These are phyloP conservation scores for Monilinia polystroma DNA, from an alignment of 2,329 filamentous ascomycete genomes.

Conservation along the genomic window DNA sequence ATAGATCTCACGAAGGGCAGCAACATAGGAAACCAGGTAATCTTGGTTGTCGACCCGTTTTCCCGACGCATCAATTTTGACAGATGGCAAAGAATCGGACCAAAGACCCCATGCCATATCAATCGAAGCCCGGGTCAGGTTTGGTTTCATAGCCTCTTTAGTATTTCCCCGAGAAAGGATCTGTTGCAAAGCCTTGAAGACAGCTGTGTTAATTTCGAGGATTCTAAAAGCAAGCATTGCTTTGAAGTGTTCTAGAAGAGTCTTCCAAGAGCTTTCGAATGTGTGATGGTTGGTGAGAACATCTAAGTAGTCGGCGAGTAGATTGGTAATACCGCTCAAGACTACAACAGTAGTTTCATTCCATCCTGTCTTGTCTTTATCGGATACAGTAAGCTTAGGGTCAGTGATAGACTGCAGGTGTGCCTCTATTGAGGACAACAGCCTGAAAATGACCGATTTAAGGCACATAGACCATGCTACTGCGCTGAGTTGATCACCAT, in stretches of 20 bases:
- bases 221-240: constrained; percentile 60
- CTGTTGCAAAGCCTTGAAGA: constrained; percentile 65
- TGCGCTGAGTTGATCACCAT: constrained; percentile 74
- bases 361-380: constrained; percentile 58
- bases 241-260: constrained; percentile 68
- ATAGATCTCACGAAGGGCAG: constrained; percentile 74
- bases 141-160: constrained; percentile 44
- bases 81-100: constrained; percentile 62
- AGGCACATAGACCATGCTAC: constrained; percentile 83
- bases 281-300: constrained; percentile 63
- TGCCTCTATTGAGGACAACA: constrained; percentile 68
- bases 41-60: constrained; percentile 67
- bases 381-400: constrained; percentile 40
- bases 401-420: constrained; percentile 48
- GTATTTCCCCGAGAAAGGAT: constrained; percentile 53
- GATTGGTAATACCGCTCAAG: constrained; percentile 67
- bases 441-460: constrained; percentile 74
- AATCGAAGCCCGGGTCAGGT: constrained; percentile 48
- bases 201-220: constrained; percentile 69
- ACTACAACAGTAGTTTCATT: constrained; percentile 73
- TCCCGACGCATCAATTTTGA: constrained; percentile 45
- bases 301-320: constrained; percentile 75
- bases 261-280: constrained; percentile 73
- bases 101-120: constrained; percentile 68
- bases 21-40: constrained; percentile 81